Percentiles rank a stretch among this genome's conserved stretches.
Evolutionary conservation across 768 basidiomycete species (phyloP).

Genomic region (Amanita rubescens): DNA sequence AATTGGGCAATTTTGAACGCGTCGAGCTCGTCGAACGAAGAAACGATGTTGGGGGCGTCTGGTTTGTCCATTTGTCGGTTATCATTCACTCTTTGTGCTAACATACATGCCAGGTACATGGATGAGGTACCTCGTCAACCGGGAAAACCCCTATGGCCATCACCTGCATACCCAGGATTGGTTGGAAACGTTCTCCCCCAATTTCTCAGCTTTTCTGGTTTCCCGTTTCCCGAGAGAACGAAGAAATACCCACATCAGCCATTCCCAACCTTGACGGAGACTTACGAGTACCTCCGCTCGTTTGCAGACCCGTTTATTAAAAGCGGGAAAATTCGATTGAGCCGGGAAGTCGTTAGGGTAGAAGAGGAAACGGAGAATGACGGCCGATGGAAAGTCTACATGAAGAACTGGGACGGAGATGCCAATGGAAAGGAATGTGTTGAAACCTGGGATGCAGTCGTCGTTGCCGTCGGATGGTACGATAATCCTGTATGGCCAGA

Average conservation of each 20-base stretch:
- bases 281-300: constrained; percentile 26
- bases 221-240: constrained; percentile 27
- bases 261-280: constrained; percentile 33
- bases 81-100: neutral
- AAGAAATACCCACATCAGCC: constrained; percentile 24
- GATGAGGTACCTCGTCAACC: constrained; percentile 20
- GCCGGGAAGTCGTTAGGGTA: constrained; percentile 31
- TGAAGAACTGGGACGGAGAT: constrained; percentile 15
- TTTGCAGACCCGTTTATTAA: constrained; percentile 27
- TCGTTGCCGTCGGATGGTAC: constrained; percentile 39
- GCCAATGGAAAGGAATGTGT: constrained; percentile 22
- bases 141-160: constrained; percentile 28
- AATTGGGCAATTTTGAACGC: constrained; percentile 31
- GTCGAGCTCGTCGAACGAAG: constrained; percentile 41
- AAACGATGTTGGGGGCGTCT: constrained; percentile 43
- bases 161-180: constrained; percentile 39
- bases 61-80: constrained; percentile 22
- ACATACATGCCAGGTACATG: neutral
- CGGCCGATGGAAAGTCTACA: constrained; percentile 32
- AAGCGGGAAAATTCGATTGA: constrained; percentile 29
- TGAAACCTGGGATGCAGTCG: constrained; percentile 42
- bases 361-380: constrained; percentile 23
- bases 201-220: constrained; percentile 30
- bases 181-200: constrained; percentile 46
- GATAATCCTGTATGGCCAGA: constrained; percentile 38